These are phyloP conservation scores for Arachis hypogaea DNA, from an alignment of 306 rosid genomes.

Conservation along the genomic window DNA sequence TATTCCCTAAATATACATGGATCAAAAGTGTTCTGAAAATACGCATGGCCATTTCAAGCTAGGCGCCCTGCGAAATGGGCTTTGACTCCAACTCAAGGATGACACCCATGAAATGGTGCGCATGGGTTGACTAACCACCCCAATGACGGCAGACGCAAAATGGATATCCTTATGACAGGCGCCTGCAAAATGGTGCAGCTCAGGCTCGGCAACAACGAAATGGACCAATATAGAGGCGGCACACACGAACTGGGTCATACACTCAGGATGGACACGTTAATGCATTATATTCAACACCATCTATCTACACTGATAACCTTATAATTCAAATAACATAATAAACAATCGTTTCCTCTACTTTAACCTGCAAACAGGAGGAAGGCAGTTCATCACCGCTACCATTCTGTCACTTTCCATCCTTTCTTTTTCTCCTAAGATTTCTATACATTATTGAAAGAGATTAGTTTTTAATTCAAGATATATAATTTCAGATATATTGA, in stretches of 20 bases:
- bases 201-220: too few relatives aligned
- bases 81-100: too few relatives aligned
- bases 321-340: constrained; percentile 1
- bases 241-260: constrained; percentile 14
- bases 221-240: too few relatives aligned
- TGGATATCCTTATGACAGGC: too few relatives aligned
- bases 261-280: constrained; percentile 88
- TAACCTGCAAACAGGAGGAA: constrained; percentile 21
- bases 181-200: neutral
- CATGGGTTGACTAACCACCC: too few relatives aligned
- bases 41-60: too few relatives aligned
- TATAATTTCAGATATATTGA: constrained; percentile 74
- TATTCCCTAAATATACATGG: too few relatives aligned
- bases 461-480: constrained; percentile 38
- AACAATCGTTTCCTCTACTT: constrained; percentile 9
- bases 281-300: constrained; percentile 89
- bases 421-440: constrained; percentile 12
- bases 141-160: too few relatives aligned
- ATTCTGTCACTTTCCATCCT: constrained; percentile 19
- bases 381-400: neutral
- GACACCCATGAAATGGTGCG: too few relatives aligned
- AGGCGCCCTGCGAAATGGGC: too few relatives aligned
- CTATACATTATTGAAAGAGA: constrained; percentile 25
- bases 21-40: too few relatives aligned
- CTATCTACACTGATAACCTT: constrained; percentile 77